Evolutionary conservation across 73 alveolate genomes (phyloP), one percentile per base, ranked within the genome.

Genomic region (Paramecium pentaurelia): DNA sequence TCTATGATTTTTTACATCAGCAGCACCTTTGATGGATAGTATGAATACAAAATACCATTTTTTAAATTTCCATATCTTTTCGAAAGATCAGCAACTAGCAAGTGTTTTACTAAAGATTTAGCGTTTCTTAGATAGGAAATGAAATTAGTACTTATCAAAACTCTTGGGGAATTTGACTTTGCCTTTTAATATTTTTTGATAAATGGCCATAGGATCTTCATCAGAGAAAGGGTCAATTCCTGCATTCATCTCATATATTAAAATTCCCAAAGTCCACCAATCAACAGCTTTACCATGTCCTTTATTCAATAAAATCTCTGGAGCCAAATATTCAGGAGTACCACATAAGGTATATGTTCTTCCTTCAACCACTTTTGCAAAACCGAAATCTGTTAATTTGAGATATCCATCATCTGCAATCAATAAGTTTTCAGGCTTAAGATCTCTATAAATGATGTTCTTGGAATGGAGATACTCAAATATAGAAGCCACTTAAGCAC

Each of bases 201-300:
- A 95, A 60, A 94, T 95, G 70, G 86, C 90, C 97, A 95, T 95
- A 16, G 97, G 96, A 86, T 96, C 99, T 51, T 96, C 99, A 83
- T 95, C 98, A 45, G 97, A 70, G 95, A 96, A 93, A 27, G 96
- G 96, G 40, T 96, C 98, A 49, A 96, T 95, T 12, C 99, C 99
- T 44, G 97, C 97, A 58, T 95, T 92, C 98, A 96, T 95, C 86
- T 95, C 97, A 94, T 95, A 96, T 42, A 95, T 93, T 71, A 96
- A 92, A 70, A 96, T 93, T 49, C 98, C 98, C 54, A 96, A 83
- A 32, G 98, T 95, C 98, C 99, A 96, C 99, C 99, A 96, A 86
- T 97, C 99, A 58, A 97, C 99, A 9, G 99, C 98, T 93, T 97
- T 97, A 37, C 99, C 99, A 92, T 97, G 99, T 71, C 99, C 99